Evolutionary conservation across 176 grass and related monocot genomes (phyloP).

Genomic region (Elymus sibiricus): DNA sequence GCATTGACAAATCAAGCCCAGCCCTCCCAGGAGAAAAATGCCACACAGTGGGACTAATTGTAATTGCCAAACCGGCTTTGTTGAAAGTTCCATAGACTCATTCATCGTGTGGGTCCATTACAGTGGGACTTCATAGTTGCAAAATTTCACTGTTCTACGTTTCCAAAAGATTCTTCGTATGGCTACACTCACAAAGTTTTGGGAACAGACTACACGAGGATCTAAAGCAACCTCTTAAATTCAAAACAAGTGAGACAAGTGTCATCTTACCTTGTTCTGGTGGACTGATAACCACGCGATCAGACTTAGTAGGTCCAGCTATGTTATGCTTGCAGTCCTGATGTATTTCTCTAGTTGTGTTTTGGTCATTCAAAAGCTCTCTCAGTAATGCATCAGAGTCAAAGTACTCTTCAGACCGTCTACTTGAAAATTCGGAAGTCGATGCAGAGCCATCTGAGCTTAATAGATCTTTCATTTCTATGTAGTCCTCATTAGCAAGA

Average conservation of each 20-base stretch:
- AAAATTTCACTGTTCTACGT: neutral
- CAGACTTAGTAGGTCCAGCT: slow-evolving; percentile 20
- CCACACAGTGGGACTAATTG: neutral
- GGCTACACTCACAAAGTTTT: neutral
- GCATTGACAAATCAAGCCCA: neutral
- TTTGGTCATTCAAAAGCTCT: slow-evolving; percentile 26
- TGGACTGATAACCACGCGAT: slow-evolving; percentile 35
- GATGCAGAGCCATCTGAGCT: slow-evolving; percentile 40
- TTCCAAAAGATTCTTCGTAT: neutral
- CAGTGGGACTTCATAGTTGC: neutral
- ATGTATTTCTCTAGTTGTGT: slow-evolving; percentile 21
- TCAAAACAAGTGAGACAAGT: neutral
- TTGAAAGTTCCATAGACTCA: neutral
- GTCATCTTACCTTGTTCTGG: slow-evolving; percentile 41
- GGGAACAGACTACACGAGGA: neutral
- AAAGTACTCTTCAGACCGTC: slow-evolving; percentile 50
- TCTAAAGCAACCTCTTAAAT: neutral
- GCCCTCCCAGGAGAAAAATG: neutral
- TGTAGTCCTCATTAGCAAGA: slow-evolving; percentile 33
- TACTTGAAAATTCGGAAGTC: slow-evolving; percentile 61
- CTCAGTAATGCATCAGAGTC: slow-evolving; percentile 44
- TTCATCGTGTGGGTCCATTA: neutral
- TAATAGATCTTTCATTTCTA: slow-evolving; percentile 61
- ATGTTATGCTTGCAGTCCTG: slow-evolving; percentile 18
- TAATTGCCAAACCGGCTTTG: neutral